phyloP scores from a whole-genome alignment of 106 monocot species.

The Dendrobium nobile region DNA sequence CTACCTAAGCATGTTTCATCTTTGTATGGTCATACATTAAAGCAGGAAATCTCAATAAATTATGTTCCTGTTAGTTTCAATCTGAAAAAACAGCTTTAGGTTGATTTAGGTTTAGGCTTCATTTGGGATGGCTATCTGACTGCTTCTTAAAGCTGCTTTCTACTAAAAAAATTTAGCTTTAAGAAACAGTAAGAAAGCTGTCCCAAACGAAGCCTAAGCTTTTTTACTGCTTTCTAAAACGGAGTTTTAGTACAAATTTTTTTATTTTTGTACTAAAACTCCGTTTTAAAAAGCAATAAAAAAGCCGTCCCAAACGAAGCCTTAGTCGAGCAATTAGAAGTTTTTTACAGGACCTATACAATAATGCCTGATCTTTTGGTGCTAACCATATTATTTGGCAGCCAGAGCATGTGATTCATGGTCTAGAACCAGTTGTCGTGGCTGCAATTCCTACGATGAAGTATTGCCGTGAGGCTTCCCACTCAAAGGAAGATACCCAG shows the following conservation, averaged over 20 bases:
- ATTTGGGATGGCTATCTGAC: too few species aligned
- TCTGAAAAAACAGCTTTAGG: background rate
- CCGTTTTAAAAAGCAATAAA: too few species aligned
- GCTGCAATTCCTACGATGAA: constrained; percentile 53
- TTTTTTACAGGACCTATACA: background rate
- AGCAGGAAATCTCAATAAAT: background rate
- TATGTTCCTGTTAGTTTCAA: background rate
- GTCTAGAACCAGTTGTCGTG: constrained; percentile 48
- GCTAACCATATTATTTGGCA: constrained; percentile 13
- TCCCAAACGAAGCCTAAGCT: too few species aligned
- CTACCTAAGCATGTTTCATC: background rate
- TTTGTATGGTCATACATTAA: background rate
- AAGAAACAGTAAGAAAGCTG: too few species aligned
- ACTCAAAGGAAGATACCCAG: constrained; percentile 53
- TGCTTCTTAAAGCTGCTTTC: too few species aligned
- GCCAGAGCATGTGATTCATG: constrained; percentile 28
- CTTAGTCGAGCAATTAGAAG: background rate
- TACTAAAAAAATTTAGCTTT: too few species aligned
- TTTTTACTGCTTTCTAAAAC: too few species aligned
- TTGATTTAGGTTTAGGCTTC: background rate
- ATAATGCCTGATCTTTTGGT: background rate
- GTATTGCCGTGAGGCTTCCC: constrained; percentile 31
- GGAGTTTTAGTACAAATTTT: too few species aligned
- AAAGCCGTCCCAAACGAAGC: too few species aligned
- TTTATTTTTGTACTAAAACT: too few species aligned